Percentiles rank a stretch among this genome's conserved stretches.
Conservation (phyloP, 1,139 yeast species). For the Debaryomyces sp. region DNA sequence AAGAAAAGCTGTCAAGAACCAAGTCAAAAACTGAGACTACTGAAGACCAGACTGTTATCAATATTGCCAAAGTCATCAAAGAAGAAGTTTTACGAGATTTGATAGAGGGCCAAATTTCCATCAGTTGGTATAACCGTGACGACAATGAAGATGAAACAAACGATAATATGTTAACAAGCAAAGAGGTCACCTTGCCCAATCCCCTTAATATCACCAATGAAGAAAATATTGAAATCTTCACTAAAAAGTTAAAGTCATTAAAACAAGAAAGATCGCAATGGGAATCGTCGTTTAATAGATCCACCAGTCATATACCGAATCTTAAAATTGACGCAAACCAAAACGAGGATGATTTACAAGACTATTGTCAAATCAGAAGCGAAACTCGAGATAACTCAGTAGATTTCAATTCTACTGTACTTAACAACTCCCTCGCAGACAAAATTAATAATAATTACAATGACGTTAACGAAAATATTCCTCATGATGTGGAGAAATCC, state of each 20-base stretch:
- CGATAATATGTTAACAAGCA: constrained; percentile 20
- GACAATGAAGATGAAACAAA: constrained; percentile 22
- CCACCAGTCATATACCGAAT: constrained; percentile 23
- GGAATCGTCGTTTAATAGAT: constrained; percentile 35
- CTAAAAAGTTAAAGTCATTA: constrained; percentile 45
- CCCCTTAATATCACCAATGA: constrained; percentile 56
- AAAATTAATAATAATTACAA: constrained; percentile 12
- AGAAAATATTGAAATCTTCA: constrained; percentile 47
- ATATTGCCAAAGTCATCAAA: constrained; percentile 64
- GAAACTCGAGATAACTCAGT: constrained; percentile 8
- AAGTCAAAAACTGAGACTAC: constrained; percentile 20
- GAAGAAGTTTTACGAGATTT: constrained; percentile 66
- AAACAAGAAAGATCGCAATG: constrained; percentile 53
- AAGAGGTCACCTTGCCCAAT: constrained; percentile 49
- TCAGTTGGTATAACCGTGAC: constrained; percentile 66
- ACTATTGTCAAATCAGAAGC: constrained; percentile 14
- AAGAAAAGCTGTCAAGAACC: constrained; percentile 30
- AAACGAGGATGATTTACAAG: constrained; percentile 12
- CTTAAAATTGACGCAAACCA: constrained; percentile 14
- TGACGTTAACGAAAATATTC: constrained; percentile 13
- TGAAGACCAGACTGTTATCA: constrained; percentile 44
- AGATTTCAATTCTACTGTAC: constrained; percentile 7
- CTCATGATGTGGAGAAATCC: constrained; percentile 22
- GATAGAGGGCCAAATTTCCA: constrained; percentile 57
- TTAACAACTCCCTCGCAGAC: constrained; percentile 12